Conservation (phyloP, 768 basidiomycete genomes). For the Rhodotorula sphaerocarpa region DNA sequence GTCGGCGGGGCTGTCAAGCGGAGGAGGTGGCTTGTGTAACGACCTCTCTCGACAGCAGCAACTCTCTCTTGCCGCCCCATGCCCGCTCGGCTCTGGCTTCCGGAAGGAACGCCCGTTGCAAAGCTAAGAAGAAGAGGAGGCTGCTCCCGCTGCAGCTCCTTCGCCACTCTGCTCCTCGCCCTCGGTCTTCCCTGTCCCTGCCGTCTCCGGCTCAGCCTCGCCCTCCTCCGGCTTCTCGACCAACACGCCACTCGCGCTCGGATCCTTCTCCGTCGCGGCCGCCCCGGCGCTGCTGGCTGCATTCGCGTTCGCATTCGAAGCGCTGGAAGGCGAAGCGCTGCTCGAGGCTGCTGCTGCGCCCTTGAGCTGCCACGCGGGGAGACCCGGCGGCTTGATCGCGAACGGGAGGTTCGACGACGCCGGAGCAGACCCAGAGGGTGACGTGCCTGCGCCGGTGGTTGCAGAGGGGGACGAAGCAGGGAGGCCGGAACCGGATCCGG, state of each 20-base stretch:
- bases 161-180: too few relatives aligned
- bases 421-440: background rate
- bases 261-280: slow-evolving; percentile 17
- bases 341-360: slow-evolving; percentile 40
- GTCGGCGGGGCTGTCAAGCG: slow-evolving; percentile 9
- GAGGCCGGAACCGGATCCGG: background rate
- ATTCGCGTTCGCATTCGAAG: background rate
- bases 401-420: slow-evolving; percentile 39
- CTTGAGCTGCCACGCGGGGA: slow-evolving; percentile 86
- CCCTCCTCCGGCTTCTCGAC: slow-evolving; percentile 27
- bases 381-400: slow-evolving; percentile 43
- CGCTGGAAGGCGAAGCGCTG: slow-evolving; percentile 4
- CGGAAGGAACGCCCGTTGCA: too few relatives aligned
- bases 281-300: background rate
- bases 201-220: background rate
- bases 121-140: too few relatives aligned
- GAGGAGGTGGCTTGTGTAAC: slow-evolving; percentile 18
- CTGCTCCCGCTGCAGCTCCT: too few relatives aligned
- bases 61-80: background rate
- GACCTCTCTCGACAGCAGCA: too few relatives aligned
- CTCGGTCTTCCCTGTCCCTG: too few relatives aligned
- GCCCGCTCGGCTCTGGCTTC: too few relatives aligned
- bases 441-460: background rate
- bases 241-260: slow-evolving; percentile 30
- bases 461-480: background rate